Evolutionary conservation across 73 alveolate genomes (phyloP).

Genomic region (Paramecium tetraurelia): DNA sequence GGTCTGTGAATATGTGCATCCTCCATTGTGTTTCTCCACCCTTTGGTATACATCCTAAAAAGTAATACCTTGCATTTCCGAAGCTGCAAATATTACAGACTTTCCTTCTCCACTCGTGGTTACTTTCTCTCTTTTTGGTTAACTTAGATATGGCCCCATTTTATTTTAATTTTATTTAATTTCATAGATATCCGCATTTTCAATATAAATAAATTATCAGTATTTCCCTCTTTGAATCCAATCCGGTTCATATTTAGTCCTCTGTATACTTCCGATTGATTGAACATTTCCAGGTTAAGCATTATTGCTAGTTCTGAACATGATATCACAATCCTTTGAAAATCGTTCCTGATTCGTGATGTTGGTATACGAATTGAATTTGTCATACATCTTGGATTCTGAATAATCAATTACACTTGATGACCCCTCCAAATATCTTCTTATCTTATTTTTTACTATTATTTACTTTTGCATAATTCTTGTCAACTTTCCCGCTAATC

Average conservation of each 20-base stretch:
- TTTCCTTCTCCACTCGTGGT: slow-evolving; percentile 59
- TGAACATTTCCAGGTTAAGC: not conserved
- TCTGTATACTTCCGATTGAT: not conserved
- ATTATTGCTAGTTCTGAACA: not conserved
- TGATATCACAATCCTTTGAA: not conserved
- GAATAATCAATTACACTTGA: slow-evolving; percentile 7
- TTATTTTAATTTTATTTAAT: not conserved
- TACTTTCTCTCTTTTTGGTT: slow-evolving; percentile 42
- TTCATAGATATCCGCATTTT: not conserved
- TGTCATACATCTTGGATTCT: not conserved
- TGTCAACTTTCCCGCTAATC: not conserved
- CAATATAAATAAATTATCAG: not conserved
- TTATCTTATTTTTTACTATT: not conserved
- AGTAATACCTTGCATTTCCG: slow-evolving; percentile 85
- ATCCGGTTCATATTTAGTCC: not conserved
- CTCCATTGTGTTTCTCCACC: slow-evolving; percentile 78
- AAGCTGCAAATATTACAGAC: slow-evolving; percentile 68
- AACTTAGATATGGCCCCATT: not conserved
- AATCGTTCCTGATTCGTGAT: not conserved
- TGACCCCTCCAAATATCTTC: slow-evolving; percentile 10
- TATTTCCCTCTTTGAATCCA: slow-evolving; percentile 9
- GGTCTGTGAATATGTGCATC: slow-evolving; percentile 67
- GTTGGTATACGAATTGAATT: not conserved
- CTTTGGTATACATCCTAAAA: not conserved
- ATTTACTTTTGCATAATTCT: slow-evolving; percentile 17